Evolutionary conservation across 306 rosid genomes (phyloP).

Genomic region (Albizia julibrissin): DNA sequence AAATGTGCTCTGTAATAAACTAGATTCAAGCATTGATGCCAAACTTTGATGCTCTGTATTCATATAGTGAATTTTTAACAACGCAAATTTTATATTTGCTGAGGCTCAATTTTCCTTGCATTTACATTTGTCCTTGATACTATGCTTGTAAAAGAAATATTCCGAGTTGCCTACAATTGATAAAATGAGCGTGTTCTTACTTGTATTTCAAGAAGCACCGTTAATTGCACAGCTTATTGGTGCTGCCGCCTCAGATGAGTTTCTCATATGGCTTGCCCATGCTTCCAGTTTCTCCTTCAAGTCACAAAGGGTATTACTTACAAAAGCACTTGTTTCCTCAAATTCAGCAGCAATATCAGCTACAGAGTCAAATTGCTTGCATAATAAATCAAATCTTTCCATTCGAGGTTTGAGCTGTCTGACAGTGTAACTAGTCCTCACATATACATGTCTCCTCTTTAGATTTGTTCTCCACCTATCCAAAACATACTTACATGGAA

Average conservation of each 20-base stretch:
- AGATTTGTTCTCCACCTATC: slow-evolving; percentile 40
- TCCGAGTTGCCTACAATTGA: not conserved
- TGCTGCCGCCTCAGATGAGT: slow-evolving; percentile 25
- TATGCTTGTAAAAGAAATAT: not conserved
- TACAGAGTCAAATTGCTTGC: slow-evolving; percentile 31
- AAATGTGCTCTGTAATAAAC: not conserved
- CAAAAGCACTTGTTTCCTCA: slow-evolving; percentile 41
- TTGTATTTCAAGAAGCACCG: not conserved
- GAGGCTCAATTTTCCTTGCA: not conserved
- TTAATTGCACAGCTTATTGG: slow-evolving; percentile 27
- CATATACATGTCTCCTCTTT: slow-evolving; percentile 30
- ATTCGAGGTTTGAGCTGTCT: slow-evolving; percentile 31
- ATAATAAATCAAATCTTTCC: slow-evolving; percentile 35
- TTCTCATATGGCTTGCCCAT: slow-evolving; percentile 32
- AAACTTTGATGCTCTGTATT: not conserved
- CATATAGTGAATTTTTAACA: not conserved
- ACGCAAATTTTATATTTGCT: not conserved
- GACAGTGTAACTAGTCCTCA: slow-evolving; percentile 35
- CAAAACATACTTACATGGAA: slow-evolving; percentile 33
- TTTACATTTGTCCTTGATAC: slow-evolving; percentile 18
- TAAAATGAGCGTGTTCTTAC: not conserved
- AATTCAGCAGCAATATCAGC: slow-evolving; percentile 43
- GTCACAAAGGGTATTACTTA: slow-evolving; percentile 29
- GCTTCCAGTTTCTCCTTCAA: slow-evolving; percentile 37
- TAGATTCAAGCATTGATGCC: not conserved